Evolutionary conservation across 2,329 filamentous ascomycete species (phyloP), one percentile per base, ranked within the genome.

Genomic region (Endothia cerciana): DNA sequence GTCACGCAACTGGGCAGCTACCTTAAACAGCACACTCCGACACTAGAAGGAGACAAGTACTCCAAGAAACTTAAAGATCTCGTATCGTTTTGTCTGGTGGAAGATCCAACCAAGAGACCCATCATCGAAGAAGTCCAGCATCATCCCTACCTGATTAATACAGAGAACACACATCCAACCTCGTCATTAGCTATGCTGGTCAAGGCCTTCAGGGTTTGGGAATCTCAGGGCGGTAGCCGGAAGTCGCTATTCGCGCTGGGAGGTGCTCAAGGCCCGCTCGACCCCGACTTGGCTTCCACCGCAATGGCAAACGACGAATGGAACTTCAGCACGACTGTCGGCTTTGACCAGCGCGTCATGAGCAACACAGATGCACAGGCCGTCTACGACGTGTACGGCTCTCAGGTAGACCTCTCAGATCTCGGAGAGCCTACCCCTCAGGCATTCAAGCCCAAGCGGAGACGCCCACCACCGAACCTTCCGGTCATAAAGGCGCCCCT

Each of bases 191-290:
- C 86, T 2, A 82, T 87, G 66, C 81, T 94, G 1, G 89, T 94
- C 11, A 86, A 87, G 69, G 88, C 87, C 15, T 94, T 91, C 77
- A 89, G 88, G 73, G 74, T 89, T 25, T 94, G 91, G 91, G 91
- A 94, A 75, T 84, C 88, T 8, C 85, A 87, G 70, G 91, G 91
- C 30, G 91, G 91, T 36, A 87, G 86, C 70, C 85, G 91, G 56
- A 86, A 85, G 69, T 90, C 88, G 19, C 79, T 90, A 0, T 90
- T 90, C 69, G 82, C 82, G 6, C 77, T 81, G 2, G 85, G 85
- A 28, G 88, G 87, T 65, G 87, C 87, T 1, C 85, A 87, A 69
- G 83, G 79, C 1, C 80, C 83, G 15, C 77, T 77, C 1, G 77
- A 77, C 57, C 72, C 78, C 17, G 80, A 83, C 33, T 71, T 82